Percentiles rank a stretch among this genome's conserved stretches.
phyloP scores from a whole-genome alignment of 495 filamentous ascomycete species.

The Evernia prunastri region DNA sequence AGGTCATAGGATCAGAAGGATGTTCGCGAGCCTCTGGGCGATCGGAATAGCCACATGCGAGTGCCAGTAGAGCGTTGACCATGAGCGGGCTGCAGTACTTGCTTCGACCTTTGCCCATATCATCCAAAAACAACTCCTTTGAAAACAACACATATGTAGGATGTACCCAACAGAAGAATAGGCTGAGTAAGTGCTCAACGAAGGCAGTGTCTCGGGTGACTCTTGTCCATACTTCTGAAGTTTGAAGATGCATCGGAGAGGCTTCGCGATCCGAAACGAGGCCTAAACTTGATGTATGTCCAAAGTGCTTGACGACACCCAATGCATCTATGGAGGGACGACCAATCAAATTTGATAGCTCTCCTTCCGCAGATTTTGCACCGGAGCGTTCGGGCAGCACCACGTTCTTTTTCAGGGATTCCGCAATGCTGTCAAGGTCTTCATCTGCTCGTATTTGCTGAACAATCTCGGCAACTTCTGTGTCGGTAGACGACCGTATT shows the following conservation, averaged over 20 bases:
- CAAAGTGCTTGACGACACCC: conserved; percentile 9
- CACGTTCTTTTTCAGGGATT: conserved; percentile 31
- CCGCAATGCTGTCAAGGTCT: conserved; percentile 35
- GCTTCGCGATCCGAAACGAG: conserved; percentile 7
- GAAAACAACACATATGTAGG: conserved; percentile 66
- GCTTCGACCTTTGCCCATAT: conserved; percentile 48
- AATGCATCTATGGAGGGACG: conserved; percentile 7
- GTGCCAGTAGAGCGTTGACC: conserved; percentile 66
- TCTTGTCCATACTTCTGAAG: conserved; percentile 12
- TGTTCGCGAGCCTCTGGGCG: conserved; percentile 55
- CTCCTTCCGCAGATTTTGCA: conserved; percentile 28
- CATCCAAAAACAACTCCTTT: conserved; percentile 63
- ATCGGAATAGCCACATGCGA: conserved; percentile 68
- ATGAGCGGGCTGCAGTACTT: conserved; percentile 67
- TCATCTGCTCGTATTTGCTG: conserved; percentile 36
- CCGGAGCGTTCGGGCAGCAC: conserved; percentile 24
- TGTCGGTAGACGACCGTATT: conserved; percentile 39
- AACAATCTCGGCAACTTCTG: conserved; percentile 39
- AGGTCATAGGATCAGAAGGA: conserved; percentile 53
- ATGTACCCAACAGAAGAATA: conserved; percentile 82
- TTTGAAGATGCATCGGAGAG: conserved; percentile 3
- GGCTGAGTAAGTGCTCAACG: conserved; percentile 27
- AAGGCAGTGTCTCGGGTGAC: conserved; percentile 8
- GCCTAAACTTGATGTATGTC: conserved; percentile 17
- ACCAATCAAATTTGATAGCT: conserved; percentile 32